phyloP scores from a whole-genome alignment of 176 grass and related monocot genomes.

The Ensete glaucum region DNA sequence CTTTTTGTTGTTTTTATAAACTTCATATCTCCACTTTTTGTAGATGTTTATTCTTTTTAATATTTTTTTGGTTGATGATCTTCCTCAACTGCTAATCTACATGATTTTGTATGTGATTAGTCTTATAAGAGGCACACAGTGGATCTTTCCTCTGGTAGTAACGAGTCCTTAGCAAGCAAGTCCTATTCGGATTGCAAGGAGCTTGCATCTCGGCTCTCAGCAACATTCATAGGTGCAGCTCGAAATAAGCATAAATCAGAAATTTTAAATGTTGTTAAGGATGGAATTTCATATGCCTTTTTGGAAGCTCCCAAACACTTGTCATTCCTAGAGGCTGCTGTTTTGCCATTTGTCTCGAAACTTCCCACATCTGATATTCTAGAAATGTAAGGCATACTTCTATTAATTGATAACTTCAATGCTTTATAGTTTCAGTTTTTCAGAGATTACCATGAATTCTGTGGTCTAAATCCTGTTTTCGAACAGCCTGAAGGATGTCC shows the following conservation, averaged over 20 bases:
- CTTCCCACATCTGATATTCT: constrained; percentile 62
- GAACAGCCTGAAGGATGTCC: constrained; percentile 61
- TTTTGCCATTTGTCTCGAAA: constrained; percentile 80
- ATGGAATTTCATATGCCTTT: constrained; percentile 70
- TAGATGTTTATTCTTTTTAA: neutral
- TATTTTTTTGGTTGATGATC: neutral
- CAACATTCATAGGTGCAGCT: constrained; percentile 50
- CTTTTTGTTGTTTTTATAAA: neutral
- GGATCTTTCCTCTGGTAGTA: constrained; percentile 33
- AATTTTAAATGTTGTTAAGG: constrained; percentile 73
- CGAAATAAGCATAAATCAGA: constrained; percentile 67
- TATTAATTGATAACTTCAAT: neutral
- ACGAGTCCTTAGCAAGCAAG: constrained; percentile 41
- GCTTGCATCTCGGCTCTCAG: constrained; percentile 68
- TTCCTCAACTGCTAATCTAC: neutral
- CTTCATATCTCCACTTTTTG: neutral
- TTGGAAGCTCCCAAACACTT: constrained; percentile 54
- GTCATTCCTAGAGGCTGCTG: constrained; percentile 62
- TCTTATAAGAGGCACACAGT: constrained; percentile 45
- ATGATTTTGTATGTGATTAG: constrained; percentile 28
- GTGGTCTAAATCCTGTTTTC: constrained; percentile 17
- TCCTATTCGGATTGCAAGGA: constrained; percentile 77
- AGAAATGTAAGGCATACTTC: constrained; percentile 59
- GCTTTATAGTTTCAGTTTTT: neutral
- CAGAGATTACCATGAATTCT: constrained; percentile 17